Base-by-base conservation (phyloP, 148 eudicot species). In the Fagopyrum homotropicum region DNA sequence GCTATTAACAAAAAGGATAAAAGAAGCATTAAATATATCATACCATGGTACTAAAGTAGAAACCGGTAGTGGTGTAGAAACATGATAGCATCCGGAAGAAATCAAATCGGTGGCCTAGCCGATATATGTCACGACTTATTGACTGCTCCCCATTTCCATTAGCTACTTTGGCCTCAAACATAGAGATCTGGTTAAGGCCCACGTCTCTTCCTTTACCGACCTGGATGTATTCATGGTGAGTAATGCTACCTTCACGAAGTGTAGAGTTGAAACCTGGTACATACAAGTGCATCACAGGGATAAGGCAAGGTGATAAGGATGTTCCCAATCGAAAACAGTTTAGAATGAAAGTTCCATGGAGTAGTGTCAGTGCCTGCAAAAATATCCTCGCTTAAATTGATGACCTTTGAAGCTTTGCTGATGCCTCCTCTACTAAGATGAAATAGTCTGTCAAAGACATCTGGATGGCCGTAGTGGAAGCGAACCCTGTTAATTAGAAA, bases 151-250 rank as follows among this genome's bases (percentile, higher is more conserved):
- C 93, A 80, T 89, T 89, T 26, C 93, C 93, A 80, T 86, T 85
- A 7, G 93, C 90, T 60, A 89, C 87, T 77, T 89, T 89, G 59
- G 93, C 93, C 82, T 89, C 93, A 83, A 89, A 89, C 76, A 80
- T 70, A 4, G 93, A 83, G 60, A 89, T 89, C 46, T 89, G 93
- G 69, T 89, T 89, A 52, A 89, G 90, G 47, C 93, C 93, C 55
- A 89, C 93, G 45, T 89, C 93, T 76, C 93, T 84, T 22, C 93
- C 93, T 82, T 89, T 89, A 26, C 93, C 93, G 72, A 87, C 93
- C 84, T 89, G 93, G 51, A 89, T 89, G 81, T 89, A 89, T 75
- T 89, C 93, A 77, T 89, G 93, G 80, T 87, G 93, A 72, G 93
- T 89, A 17, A 89, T 88, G 81, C 79, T 89, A 63, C 93, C 93